Evolutionary conservation across 2,329 filamentous ascomycete genomes (phyloP).

Genomic region (Paramyrothecium roridum): DNA sequence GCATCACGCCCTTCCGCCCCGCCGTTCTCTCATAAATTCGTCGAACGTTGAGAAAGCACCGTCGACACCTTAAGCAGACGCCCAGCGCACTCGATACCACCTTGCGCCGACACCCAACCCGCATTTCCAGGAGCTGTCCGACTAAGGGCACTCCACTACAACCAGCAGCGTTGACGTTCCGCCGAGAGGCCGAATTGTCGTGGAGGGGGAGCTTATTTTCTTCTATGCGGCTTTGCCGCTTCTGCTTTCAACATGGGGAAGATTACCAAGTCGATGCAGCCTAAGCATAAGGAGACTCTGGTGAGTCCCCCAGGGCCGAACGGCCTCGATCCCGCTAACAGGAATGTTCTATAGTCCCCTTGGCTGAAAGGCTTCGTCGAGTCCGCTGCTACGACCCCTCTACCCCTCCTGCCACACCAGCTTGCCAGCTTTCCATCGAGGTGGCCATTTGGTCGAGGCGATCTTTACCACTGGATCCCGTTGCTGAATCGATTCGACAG

Average conservation of each 20-base stretch:
- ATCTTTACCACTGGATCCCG: conserved; percentile 97
- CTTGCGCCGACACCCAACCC: conserved; percentile 2
- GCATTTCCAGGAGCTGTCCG: conserved; percentile 23
- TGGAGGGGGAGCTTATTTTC: conserved; percentile 54
- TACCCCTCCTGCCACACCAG: conserved; percentile 73
- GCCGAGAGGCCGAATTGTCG: conserved; percentile 39
- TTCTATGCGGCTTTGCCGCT: conserved; percentile 57
- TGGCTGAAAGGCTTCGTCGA: conserved; percentile 81
- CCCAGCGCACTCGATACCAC: background rate
- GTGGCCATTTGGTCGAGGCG: conserved; percentile 95
- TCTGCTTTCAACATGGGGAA: conserved; percentile 60
- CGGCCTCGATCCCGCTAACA: conserved; percentile 13
- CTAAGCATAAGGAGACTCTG: conserved; percentile 65
- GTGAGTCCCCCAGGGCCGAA: conserved; percentile 36
- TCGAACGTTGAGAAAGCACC: background rate
- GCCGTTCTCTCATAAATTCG: no score
- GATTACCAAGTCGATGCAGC: conserved; percentile 65
- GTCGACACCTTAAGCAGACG: background rate
- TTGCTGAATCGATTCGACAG: conserved; percentile 90
- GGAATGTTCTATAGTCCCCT: conserved; percentile 62
- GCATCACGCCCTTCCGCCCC: no score
- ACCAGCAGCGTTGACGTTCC: conserved; percentile 36
- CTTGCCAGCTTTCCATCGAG: conserved; percentile 78
- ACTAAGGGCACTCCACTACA: conserved; percentile 26
- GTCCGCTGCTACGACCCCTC: conserved; percentile 62